A percentile compares a stretch with the other conserved stretches of the same genome.
These are phyloP conservation scores for Wolfiporia cocos DNA, from an alignment of 1,284 basidiomycete species.

Conservation along the genomic window DNA sequence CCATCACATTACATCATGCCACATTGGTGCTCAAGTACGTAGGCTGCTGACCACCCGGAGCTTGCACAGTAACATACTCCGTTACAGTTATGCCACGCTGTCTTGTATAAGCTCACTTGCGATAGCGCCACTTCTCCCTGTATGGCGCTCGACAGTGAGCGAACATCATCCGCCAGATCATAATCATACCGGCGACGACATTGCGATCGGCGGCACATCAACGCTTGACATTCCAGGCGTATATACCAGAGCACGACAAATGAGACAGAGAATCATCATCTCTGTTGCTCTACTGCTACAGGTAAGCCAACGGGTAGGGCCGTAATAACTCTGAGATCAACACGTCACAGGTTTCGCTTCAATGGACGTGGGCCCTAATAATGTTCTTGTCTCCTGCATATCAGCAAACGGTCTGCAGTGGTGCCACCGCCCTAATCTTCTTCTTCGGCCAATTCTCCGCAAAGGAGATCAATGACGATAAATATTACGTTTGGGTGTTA, in stretches of 20 bases:
- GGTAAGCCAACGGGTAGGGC: too few species aligned
- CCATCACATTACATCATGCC: constrained; percentile 24
- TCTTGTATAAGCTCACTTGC: constrained; percentile 26
- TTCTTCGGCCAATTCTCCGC: constrained; percentile 17
- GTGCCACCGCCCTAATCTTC: constrained; percentile 18
- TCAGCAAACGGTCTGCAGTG: constrained; percentile 21
- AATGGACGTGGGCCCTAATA: constrained; percentile 26
- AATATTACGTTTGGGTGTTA: constrained; percentile 21
- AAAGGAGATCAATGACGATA: constrained; percentile 14
- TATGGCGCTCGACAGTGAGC: too few species aligned
- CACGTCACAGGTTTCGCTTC: constrained; percentile 23
- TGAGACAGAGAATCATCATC: constrained; percentile 18
- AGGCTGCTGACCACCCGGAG: not conserved
- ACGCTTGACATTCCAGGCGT: too few species aligned
- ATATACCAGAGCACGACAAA: constrained; percentile 18
- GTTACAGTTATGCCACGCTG: constrained; percentile 22
- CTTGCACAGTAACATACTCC: not conserved
- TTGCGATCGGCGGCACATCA: too few species aligned
- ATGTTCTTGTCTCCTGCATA: constrained; percentile 23
- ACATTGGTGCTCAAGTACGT: constrained; percentile 24
- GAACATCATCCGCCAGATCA: too few species aligned
- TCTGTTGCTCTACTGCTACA: constrained; percentile 24
- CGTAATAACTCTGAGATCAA: too few species aligned
- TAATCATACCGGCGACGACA: constrained; percentile 1
- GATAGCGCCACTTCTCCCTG: constrained; percentile 22